Evolutionary conservation across 345 rosid genomes (phyloP).

Genomic region (Sisymbrium irio): DNA sequence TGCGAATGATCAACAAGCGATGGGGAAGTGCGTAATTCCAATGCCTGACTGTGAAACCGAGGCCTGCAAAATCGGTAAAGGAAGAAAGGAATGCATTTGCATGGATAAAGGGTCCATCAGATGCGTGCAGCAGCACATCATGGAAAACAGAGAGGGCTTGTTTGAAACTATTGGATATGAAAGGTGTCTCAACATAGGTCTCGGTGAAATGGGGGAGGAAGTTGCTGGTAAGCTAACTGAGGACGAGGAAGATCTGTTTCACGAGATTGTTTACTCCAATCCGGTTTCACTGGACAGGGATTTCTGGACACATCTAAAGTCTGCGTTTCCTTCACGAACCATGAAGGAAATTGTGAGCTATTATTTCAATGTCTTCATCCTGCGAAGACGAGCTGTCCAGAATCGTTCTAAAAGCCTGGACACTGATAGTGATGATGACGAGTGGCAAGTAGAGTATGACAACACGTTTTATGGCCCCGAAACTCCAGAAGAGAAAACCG

Average conservation of each 20-base stretch:
- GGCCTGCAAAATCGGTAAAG: slow-evolving; percentile 34
- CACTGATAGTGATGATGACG: slow-evolving; percentile 85
- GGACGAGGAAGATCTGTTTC: slow-evolving; percentile 61
- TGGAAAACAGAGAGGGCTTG: slow-evolving; percentile 57
- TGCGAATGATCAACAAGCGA: slow-evolving; percentile 23
- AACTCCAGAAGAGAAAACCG: slow-evolving; percentile 46
- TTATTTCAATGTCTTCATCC: slow-evolving; percentile 73
- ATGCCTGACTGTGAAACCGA: slow-evolving; percentile 38
- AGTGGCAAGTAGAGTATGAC: slow-evolving; percentile 53
- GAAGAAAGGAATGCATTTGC: slow-evolving; percentile 52
- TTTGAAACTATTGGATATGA: slow-evolving; percentile 56
- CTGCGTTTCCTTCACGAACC: slow-evolving; percentile 55
- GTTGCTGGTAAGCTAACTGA: slow-evolving; percentile 59
- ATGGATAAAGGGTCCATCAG: slow-evolving; percentile 56
- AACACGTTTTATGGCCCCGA: slow-evolving; percentile 22
- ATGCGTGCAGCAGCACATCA: slow-evolving; percentile 64
- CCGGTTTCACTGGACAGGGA: slow-evolving; percentile 52
- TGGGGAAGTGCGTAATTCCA: slow-evolving; percentile 53
- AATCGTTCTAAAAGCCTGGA: slow-evolving; percentile 53
- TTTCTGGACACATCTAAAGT: slow-evolving; percentile 67
- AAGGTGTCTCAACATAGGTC: slow-evolving; percentile 49
- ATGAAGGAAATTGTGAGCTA: slow-evolving; percentile 65
- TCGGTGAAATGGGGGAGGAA: slow-evolving; percentile 76
- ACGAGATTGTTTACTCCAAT: slow-evolving; percentile 56
- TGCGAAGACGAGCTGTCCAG: slow-evolving; percentile 62